Evolutionary conservation across 495 filamentous ascomycete genomes (phyloP), one percentile per base, ranked within the genome.

Genomic region (Lophium mytilinum): DNA sequence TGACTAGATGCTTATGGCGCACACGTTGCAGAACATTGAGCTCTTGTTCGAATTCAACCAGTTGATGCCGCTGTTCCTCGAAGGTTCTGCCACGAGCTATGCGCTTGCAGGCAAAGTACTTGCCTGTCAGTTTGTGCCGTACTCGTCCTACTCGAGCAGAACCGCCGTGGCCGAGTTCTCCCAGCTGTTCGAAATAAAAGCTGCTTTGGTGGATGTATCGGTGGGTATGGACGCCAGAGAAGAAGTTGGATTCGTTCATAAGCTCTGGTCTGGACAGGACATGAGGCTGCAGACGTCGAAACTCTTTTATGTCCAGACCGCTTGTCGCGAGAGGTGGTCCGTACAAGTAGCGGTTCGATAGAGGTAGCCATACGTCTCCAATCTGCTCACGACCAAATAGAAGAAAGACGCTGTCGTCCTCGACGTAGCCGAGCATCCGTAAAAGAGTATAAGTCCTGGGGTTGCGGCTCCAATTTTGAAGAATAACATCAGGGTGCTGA

Each of bases 381-480:
- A 57, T 42, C 34, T 55, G 35, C 46, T 56, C 57, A 34, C 19
- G 41, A 43, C 37, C 55, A 37, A 57, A 58, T 4, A 30, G 15
- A 15, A 30, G 15, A 21, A 55, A 50, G 30, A 50, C 37, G n/a
- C 40, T 37, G 24, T 34, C 45, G n/a, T 58, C 40, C 33, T 53
- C 43, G 30, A 49, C 47, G 21, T 55, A 45, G 40, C 55, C 60
- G 15, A 58, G 48, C 55, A 62, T 58, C 21, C 60, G 60, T 1
- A 62, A 49, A 15, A 62, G 43, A n/a, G 54, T 58, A 37, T 62
- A 62, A n/a, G 49, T 45, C n/a, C 60, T 55, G 9, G 60, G 60
- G 4, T 37, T 54, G 1, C 21, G 21, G 19, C 50, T 50, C 60
- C 60, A 58, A 42, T 24, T 14, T 19, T 41, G 52, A 5, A 45